Conservation (phyloP, 2,329 filamentous ascomycete genomes). For the Ophiocordyceps camponoti-saundersi region DNA sequence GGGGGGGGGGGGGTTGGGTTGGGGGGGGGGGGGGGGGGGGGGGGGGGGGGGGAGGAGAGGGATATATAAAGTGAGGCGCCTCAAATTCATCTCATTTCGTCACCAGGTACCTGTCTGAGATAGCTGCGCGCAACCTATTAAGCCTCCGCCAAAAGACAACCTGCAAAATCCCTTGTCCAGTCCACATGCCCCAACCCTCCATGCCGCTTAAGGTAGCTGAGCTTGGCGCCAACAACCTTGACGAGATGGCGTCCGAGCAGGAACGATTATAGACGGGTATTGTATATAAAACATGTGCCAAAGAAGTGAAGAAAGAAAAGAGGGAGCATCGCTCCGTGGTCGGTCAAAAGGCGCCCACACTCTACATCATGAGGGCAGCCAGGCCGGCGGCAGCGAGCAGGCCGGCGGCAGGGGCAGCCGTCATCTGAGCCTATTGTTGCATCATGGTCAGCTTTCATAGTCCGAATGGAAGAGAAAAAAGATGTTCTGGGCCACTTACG, state of each 20-base stretch:
- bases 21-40: no score
- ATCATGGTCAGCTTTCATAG: background rate
- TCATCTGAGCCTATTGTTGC: conserved; percentile 16
- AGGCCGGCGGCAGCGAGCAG: conserved; percentile 31
- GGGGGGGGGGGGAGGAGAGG: background rate
- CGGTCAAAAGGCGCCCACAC: conserved; percentile 6
- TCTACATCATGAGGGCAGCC: conserved; percentile 30
- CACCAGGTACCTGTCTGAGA: conserved; percentile 16
- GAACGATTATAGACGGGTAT: conserved; percentile 19
- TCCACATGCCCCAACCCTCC: conserved; percentile 11
- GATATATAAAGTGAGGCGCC: background rate
- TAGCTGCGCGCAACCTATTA: conserved; percentile 18
- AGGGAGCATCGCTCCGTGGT: conserved; percentile 3
- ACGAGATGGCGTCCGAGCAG: conserved; percentile 8
- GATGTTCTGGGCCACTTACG: conserved; percentile 10
- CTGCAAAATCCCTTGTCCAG: conserved; percentile 12
- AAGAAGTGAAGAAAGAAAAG: conserved; percentile 15
- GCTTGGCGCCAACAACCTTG: conserved; percentile 1
- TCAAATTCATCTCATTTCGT: conserved; percentile 9
- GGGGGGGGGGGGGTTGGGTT: no score
- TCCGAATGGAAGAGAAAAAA: background rate
- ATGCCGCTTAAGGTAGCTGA: conserved; percentile 10
- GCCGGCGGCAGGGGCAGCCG: conserved; percentile 27
- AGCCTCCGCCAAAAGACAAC: conserved; percentile 11
- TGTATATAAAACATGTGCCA: conserved; percentile 25